Evolutionary conservation across 2,329 filamentous ascomycete species (phyloP).

Genomic region (Ascosphaera apis): DNA sequence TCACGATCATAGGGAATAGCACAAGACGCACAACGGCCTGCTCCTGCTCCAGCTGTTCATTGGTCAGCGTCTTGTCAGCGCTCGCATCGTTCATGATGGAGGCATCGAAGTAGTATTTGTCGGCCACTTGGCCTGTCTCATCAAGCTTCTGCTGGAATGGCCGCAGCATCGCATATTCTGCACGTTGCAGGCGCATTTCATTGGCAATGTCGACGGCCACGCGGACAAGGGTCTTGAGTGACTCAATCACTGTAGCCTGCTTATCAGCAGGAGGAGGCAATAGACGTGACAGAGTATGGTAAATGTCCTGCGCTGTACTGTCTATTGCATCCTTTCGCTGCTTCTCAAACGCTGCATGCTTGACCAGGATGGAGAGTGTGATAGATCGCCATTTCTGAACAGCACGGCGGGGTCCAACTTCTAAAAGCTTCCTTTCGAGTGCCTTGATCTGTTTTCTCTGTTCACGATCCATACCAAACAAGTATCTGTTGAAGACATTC

Average conservation of each 20-base stretch:
- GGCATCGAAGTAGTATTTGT: constrained; percentile 79
- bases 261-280: constrained; percentile 68
- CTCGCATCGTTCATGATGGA: constrained; percentile 85
- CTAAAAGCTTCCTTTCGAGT: constrained; percentile 71
- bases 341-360: constrained; percentile 52
- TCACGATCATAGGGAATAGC: constrained; percentile 87
- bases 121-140: constrained; percentile 66
- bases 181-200: constrained; percentile 91
- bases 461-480: constrained; percentile 96
- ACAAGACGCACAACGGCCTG: constrained; percentile 70
- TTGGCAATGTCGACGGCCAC: constrained; percentile 77
- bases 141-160: constrained; percentile 90
- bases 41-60: constrained; percentile 58
- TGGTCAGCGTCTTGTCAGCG: constrained; percentile 37
- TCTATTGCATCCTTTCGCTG: constrained; percentile 82
- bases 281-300: constrained; percentile 59
- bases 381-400: constrained; percentile 95
- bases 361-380: constrained; percentile 70
- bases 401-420: constrained; percentile 70
- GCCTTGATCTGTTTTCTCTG: constrained; percentile 94
- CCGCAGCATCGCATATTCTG: constrained; percentile 97
- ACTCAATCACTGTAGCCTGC: constrained; percentile 58
- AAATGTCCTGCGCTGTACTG: constrained; percentile 80
- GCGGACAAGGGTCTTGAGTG: constrained; percentile 66
- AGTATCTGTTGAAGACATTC: constrained; percentile 89